phyloP scores from a whole-genome alignment of 495 filamentous ascomycete species.

The Aspergillus ostianus region DNA sequence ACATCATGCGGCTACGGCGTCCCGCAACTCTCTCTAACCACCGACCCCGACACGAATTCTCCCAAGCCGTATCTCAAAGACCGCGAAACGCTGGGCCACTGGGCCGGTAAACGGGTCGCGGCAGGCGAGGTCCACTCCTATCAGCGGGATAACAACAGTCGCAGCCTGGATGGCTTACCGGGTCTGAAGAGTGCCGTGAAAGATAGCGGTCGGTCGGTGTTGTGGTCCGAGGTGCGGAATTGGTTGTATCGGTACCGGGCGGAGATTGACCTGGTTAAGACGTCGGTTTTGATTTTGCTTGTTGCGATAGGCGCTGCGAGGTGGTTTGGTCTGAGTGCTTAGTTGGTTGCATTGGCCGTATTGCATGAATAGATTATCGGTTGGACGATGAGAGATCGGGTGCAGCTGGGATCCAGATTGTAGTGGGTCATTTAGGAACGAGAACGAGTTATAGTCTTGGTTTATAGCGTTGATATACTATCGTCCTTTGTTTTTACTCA shows the following conservation, averaged over 20 bases:
- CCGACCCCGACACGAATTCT: constrained; percentile 21
- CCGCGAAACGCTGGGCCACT: constrained; percentile 46
- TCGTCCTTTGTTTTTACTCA: no score
- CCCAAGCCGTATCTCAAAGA: constrained; percentile 32
- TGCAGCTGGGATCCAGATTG: no score
- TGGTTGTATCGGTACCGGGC: constrained; percentile 19
- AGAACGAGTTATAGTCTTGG: no score
- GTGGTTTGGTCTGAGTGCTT: constrained; percentile 12
- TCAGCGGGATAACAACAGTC: constrained; percentile 45
- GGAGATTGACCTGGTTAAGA: constrained; percentile 21
- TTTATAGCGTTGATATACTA: no score
- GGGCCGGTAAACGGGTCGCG: constrained; percentile 37
- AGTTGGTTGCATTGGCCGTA: neutral
- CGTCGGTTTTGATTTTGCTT: constrained; percentile 18
- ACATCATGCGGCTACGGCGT: constrained; percentile 59
- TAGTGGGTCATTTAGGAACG: no score
- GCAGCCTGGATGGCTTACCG: constrained; percentile 54
- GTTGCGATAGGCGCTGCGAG: constrained; percentile 18
- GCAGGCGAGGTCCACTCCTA: constrained; percentile 43
- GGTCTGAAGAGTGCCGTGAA: constrained; percentile 42
- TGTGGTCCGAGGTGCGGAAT: constrained; percentile 15
- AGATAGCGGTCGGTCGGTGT: constrained; percentile 13
- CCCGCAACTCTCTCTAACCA: constrained; percentile 33
- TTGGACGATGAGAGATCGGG: no score
- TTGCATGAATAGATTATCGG: neutral